Conservation (phyloP, 2,329 filamentous ascomycete genomes). For the Mycosphaerella arachidis region DNA sequence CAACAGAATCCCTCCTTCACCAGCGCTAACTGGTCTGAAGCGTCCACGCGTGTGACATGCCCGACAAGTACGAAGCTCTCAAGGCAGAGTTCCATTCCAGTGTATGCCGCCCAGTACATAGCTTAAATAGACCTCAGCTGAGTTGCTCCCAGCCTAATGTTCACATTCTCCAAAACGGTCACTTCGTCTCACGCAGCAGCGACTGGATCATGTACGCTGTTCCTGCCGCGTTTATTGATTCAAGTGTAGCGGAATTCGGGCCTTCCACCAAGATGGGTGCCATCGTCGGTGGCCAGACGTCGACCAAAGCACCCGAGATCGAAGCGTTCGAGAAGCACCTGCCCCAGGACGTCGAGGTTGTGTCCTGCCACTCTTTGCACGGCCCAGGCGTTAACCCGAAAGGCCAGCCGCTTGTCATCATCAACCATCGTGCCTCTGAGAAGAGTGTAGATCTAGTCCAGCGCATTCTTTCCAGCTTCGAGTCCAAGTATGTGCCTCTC, state of each 20-base stretch:
- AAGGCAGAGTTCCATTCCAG: slow-evolving; percentile 75
- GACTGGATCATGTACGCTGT: slow-evolving; percentile 99
- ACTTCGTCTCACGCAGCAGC: slow-evolving; percentile 90
- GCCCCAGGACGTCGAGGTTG: slow-evolving; percentile 81
- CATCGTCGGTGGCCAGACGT: slow-evolving; percentile 95
- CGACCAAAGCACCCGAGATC: slow-evolving; percentile 96
- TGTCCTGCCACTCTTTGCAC: slow-evolving; percentile 95
- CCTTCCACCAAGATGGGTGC: slow-evolving; percentile 93
- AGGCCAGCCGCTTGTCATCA: slow-evolving; percentile 87
- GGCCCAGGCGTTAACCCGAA: slow-evolving; percentile 83
- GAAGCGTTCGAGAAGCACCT: slow-evolving; percentile 86
- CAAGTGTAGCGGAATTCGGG: slow-evolving; percentile 81
- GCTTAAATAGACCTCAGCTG: slow-evolving; percentile 35
- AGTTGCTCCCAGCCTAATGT: slow-evolving; percentile 63
- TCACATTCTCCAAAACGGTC: slow-evolving; percentile 87
- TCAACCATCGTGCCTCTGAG: slow-evolving; percentile 83
- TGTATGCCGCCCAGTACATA: slow-evolving; percentile 57
- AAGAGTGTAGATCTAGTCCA: slow-evolving; percentile 74
- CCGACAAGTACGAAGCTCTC: slow-evolving; percentile 80
- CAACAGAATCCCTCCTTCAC: slow-evolving; percentile 10
- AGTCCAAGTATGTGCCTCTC: slow-evolving; percentile 82
- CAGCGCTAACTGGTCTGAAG: slow-evolving; percentile 49
- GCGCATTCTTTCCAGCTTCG: slow-evolving; percentile 73
- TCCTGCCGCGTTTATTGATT: slow-evolving; percentile 84
- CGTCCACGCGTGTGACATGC: slow-evolving; percentile 89